phyloP scores from a whole-genome alignment of 2,329 filamentous ascomycete species.

The Lizonia empirigonia region DNA sequence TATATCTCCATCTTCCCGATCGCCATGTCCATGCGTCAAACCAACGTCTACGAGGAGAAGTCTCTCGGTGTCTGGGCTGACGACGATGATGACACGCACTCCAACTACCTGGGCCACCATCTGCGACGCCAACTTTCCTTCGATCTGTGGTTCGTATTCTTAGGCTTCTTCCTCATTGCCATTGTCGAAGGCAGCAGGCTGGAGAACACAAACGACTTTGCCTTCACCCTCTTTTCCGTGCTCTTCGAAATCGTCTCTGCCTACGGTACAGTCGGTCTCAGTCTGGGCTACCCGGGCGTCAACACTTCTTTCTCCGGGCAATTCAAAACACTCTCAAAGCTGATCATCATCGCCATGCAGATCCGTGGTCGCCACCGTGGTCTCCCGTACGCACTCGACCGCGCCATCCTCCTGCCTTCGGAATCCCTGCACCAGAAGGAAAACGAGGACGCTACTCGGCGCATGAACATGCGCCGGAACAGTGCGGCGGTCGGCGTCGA shows the following conservation, averaged over 20 bases:
- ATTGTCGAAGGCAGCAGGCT: conserved; percentile 83
- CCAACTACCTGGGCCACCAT: conserved; percentile 89
- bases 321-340: conserved; percentile 73
- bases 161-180: conserved; percentile 89
- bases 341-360: conserved; percentile 71
- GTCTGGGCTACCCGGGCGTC: conserved; percentile 75
- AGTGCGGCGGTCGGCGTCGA: conserved; percentile 29
- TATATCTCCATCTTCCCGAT: conserved; percentile 98
- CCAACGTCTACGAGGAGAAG: conserved; percentile 95
- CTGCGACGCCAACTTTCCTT: conserved; percentile 92
- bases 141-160: conserved; percentile 95
- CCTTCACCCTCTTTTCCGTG: conserved; percentile 57
- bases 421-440: conserved; percentile 68
- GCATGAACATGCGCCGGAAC: conserved; percentile 35
- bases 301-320: conserved; percentile 83
- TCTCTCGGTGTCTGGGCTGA: conserved; percentile 74
- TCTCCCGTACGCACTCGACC: conserved; percentile 69
- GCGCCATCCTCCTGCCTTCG: conserved; percentile 70
- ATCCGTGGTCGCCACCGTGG: conserved; percentile 69
- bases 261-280: conserved; percentile 85
- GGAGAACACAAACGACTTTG: conserved; percentile 62
- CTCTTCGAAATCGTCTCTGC: conserved; percentile 52
- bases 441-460: conserved; percentile 56
- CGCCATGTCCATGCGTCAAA: conserved; percentile 89
- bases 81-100: conserved; percentile 60